Percentiles rank a stretch among this genome's conserved stretches.
Conservation (phyloP, 1,284 basidiomycete species). For the Serendipita sp. region DNA sequence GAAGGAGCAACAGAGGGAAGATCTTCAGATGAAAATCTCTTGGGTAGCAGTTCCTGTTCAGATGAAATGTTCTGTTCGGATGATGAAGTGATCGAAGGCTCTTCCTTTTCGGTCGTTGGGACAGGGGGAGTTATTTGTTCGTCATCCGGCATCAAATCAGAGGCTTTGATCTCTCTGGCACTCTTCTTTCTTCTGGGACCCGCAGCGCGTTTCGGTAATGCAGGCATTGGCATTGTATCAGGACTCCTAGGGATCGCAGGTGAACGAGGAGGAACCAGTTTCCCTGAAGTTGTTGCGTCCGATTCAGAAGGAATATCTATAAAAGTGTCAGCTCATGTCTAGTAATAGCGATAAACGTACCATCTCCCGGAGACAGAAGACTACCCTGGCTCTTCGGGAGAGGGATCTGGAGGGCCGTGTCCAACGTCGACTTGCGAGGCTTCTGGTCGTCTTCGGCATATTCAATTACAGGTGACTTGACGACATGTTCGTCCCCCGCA, state of each 20-base stretch:
- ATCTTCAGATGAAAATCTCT: not conserved
- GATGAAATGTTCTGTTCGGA: too few relatives aligned
- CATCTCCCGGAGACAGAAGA: not conserved
- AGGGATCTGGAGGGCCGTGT: not conserved
- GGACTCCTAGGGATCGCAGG: constrained; percentile 24
- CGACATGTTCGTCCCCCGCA: not conserved
- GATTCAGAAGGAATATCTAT: not conserved
- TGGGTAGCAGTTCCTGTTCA: not conserved
- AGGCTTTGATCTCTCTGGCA: constrained; percentile 9
- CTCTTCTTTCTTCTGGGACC: constrained; percentile 38
- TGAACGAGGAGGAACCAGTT: constrained; percentile 16
- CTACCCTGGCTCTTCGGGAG: constrained; percentile 1
- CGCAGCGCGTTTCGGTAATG: constrained; percentile 48
- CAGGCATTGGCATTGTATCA: constrained; percentile 54
- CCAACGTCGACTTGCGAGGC: not conserved
- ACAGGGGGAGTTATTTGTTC: not conserved
- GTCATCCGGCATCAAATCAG: not conserved
- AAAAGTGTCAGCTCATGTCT: not conserved
- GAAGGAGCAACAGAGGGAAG: not conserved
- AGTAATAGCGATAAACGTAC: not conserved
- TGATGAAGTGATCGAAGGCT: too few relatives aligned
- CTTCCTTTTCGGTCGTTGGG: not conserved
- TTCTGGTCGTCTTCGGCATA: not conserved
- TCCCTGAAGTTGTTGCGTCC: not conserved
- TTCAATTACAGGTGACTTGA: not conserved